phyloP scores from a whole-genome alignment of 768 basidiomycete species.

The Cyclocybe cylindracea region DNA sequence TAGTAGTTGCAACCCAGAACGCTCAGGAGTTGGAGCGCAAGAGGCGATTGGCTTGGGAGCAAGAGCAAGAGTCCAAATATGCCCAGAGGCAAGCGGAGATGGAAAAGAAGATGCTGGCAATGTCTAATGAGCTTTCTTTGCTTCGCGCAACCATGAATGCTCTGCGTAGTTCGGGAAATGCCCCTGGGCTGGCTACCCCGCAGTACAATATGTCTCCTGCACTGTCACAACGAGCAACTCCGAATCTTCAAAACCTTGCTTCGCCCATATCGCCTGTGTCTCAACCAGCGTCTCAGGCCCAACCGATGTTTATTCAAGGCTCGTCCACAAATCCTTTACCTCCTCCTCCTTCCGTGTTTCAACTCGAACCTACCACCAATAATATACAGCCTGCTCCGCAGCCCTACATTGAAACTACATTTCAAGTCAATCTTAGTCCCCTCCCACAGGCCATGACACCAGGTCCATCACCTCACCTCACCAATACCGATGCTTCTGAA shows the following conservation, averaged over 20 bases:
- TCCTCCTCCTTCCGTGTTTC: not conserved
- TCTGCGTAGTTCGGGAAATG: constrained; percentile 10
- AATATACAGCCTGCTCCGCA: constrained; percentile 1
- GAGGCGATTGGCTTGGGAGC: constrained; percentile 67
- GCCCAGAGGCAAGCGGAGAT: constrained; percentile 56
- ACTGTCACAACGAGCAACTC: constrained; percentile 25
- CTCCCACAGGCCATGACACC: constrained; percentile 16
- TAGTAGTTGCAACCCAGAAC: constrained; percentile 56
- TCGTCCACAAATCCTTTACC: constrained; percentile 31
- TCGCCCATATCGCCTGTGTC: constrained; percentile 41
- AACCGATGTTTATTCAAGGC: constrained; percentile 37
- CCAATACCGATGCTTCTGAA: constrained; percentile 25
- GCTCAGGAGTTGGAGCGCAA: constrained; percentile 61
- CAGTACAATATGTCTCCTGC: constrained; percentile 32
- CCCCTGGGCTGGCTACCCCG: constrained; percentile 26
- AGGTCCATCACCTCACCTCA: constrained; percentile 24
- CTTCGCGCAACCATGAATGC: constrained; percentile 30
- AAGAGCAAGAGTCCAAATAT: constrained; percentile 64
- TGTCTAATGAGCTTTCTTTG: constrained; percentile 21
- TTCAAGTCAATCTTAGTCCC: constrained; percentile 9
- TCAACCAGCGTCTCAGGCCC: constrained; percentile 28
- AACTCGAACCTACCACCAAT: not conserved
- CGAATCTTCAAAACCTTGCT: constrained; percentile 19
- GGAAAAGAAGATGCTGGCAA: constrained; percentile 49
- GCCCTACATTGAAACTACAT: constrained; percentile 1